Percentiles rank a stretch among this genome's conserved stretches.
phyloP scores from a whole-genome alignment of 2,329 filamentous ascomycete species.

The Incumbomyces delicatus region DNA sequence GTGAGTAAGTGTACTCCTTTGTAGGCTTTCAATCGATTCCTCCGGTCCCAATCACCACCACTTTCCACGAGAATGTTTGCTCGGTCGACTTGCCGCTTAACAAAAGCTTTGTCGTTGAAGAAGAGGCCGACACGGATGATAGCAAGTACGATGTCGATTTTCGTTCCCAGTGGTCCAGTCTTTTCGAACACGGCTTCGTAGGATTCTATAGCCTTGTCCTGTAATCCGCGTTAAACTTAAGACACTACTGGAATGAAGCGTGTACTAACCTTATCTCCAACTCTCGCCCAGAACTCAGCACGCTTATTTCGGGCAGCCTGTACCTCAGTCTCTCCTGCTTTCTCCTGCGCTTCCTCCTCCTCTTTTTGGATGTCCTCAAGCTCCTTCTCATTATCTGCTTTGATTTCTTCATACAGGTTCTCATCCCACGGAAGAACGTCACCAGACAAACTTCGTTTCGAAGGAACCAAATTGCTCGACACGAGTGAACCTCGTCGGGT shows the following conservation, averaged over 20 bases:
- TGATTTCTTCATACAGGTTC: constrained; percentile 65
- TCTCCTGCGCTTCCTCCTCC: constrained; percentile 88
- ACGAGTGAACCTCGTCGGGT: constrained; percentile 55
- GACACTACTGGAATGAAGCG: background rate
- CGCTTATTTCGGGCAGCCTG: constrained; percentile 86
- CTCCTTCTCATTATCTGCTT: constrained; percentile 68
- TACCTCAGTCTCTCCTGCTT: constrained; percentile 91
- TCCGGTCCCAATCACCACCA: constrained; percentile 95
- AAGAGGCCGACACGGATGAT: constrained; percentile 94
- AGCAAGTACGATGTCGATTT: constrained; percentile 93
- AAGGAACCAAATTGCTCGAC: constrained; percentile 62
- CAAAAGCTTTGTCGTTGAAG: constrained; percentile 83
- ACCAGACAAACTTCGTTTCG: constrained; percentile 51
- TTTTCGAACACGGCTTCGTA: constrained; percentile 94
- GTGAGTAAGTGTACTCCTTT: constrained; percentile 90
- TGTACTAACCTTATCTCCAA: constrained; percentile 75
- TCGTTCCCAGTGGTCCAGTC: constrained; percentile 90
- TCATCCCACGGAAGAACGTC: constrained; percentile 85
- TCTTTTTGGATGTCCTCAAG: constrained; percentile 70
- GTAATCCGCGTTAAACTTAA: constrained; percentile 2
- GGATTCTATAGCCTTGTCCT: constrained; percentile 89
- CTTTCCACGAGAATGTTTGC: constrained; percentile 84
- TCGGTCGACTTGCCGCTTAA: constrained; percentile 88
- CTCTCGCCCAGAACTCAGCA: constrained; percentile 89
- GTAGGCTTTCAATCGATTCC: constrained; percentile 97